phyloP scores from a whole-genome alignment of 139 green algal species.

The Penium margaritaceum region DNA sequence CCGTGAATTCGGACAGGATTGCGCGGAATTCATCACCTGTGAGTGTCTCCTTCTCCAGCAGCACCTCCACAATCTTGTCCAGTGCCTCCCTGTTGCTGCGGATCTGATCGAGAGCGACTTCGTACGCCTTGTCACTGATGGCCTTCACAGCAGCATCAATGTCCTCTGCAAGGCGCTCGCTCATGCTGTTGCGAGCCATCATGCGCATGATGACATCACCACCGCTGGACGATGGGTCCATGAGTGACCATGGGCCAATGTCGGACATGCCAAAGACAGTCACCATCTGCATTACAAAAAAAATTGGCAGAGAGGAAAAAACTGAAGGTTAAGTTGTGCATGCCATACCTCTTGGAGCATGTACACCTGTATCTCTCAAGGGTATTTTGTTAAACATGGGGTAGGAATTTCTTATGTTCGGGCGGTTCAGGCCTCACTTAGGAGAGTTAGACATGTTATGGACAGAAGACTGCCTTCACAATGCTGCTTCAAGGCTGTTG shows the following conservation, averaged over 20 bases:
- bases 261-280: slow-evolving; percentile 97
- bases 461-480: no score
- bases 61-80: slow-evolving; percentile 80
- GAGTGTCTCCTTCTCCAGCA: slow-evolving; percentile 94
- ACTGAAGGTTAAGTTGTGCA: no score
- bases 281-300: no score
- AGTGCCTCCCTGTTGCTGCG: slow-evolving; percentile 67
- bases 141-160: slow-evolving; percentile 87
- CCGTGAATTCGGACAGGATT: slow-evolving; percentile 72
- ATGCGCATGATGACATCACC: slow-evolving; percentile 97
- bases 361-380: no score
- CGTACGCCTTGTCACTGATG: slow-evolving; percentile 68
- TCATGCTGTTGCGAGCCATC: slow-evolving; percentile 93
- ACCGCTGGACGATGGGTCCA: slow-evolving; percentile 72
- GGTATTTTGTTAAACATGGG: no score
- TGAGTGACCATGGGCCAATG: slow-evolving; percentile 87
- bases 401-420: no score
- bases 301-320: no score
- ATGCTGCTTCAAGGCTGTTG: no score
- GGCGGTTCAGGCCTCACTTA: no score
- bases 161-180: slow-evolving; percentile 81
- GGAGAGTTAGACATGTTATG: no score
- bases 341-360: no score
- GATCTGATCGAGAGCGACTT: slow-evolving; percentile 43
- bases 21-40: slow-evolving; percentile 78